Evolutionary conservation across 2,329 filamentous ascomycete genomes (phyloP).

Genomic region (Ophiostoma perfectum): DNA sequence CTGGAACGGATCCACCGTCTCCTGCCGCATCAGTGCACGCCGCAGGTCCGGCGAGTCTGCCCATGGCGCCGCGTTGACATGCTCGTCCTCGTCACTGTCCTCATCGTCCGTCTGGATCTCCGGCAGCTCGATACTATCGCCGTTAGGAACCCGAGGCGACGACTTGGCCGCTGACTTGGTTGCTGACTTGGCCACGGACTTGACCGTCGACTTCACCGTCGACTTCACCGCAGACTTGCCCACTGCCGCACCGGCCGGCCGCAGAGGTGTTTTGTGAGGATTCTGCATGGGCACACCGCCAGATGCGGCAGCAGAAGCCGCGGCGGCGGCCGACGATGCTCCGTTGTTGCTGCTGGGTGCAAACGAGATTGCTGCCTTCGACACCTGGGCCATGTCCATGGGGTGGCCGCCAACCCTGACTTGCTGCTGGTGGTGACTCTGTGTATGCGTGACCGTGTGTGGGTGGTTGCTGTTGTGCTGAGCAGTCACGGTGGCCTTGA

Average conservation of each 20-base stretch:
- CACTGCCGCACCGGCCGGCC: constrained; percentile 40
- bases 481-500: constrained; percentile 60
- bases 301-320: constrained; percentile 18
- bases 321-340: constrained; percentile 16
- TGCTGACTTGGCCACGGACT: constrained; percentile 54
- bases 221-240: constrained; percentile 28
- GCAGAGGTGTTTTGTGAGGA: constrained; percentile 64
- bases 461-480: constrained; percentile 45
- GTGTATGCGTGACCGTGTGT: neutral
- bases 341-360: constrained; percentile 50
- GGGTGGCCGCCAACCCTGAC: constrained; percentile 59
- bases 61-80: constrained; percentile 65
- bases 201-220: constrained; percentile 47
- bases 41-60: constrained; percentile 81
- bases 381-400: constrained; percentile 79
- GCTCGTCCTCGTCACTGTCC: constrained; percentile 50
- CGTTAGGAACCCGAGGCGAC: constrained; percentile 81
- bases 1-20: constrained; percentile 73
- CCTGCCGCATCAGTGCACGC: constrained; percentile 70
- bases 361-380: constrained; percentile 85
- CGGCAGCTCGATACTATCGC: constrained; percentile 84
- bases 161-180: constrained; percentile 57
- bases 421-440: constrained; percentile 39
- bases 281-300: constrained; percentile 10
- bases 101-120: constrained; percentile 95